phyloP scores from a whole-genome alignment of 2,329 filamentous ascomycete genomes.

The Torrubiella hemipterigena region DNA sequence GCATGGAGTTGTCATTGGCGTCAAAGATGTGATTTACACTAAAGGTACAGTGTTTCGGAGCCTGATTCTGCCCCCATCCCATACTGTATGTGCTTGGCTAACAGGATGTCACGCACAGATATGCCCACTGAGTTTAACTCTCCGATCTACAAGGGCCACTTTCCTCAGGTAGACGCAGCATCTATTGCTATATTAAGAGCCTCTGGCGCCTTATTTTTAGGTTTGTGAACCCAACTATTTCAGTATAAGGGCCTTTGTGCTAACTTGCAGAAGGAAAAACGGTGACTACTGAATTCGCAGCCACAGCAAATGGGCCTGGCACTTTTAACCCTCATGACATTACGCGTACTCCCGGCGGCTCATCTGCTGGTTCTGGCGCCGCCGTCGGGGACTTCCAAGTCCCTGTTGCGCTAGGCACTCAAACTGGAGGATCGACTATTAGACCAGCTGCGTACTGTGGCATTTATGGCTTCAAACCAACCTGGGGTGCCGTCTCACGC shows the following conservation, averaged over 20 bases:
- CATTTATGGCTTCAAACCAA: constrained; percentile 54
- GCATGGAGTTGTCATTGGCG: constrained; percentile 44
- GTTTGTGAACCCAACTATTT: no score
- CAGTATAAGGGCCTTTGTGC: no score
- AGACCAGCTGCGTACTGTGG: constrained; percentile 55
- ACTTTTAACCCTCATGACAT: constrained; percentile 54
- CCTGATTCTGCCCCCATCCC: no score
- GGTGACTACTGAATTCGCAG: constrained; percentile 53
- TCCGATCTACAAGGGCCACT: constrained; percentile 32
- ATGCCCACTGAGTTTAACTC: constrained; percentile 48
- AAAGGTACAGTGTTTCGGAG: no score
- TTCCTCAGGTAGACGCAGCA: constrained; percentile 10
- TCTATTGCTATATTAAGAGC: constrained; percentile 8
- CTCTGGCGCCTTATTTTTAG: constrained; percentile 5
- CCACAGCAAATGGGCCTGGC: constrained; percentile 36
- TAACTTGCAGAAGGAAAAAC: constrained; percentile 15
- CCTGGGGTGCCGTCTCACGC: constrained; percentile 48
- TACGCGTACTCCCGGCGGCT: constrained; percentile 54
- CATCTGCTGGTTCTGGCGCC: constrained; percentile 54
- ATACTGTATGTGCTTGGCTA: neutral
- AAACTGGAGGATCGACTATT: constrained; percentile 53
- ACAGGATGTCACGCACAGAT: constrained; percentile 18
- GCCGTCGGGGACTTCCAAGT: constrained; percentile 54
- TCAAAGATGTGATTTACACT: constrained; percentile 49
- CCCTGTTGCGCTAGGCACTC: constrained; percentile 49